Conservation (phyloP, 768 basidiomycete species). For the Rhodosporidiobolus sp. region DNA sequence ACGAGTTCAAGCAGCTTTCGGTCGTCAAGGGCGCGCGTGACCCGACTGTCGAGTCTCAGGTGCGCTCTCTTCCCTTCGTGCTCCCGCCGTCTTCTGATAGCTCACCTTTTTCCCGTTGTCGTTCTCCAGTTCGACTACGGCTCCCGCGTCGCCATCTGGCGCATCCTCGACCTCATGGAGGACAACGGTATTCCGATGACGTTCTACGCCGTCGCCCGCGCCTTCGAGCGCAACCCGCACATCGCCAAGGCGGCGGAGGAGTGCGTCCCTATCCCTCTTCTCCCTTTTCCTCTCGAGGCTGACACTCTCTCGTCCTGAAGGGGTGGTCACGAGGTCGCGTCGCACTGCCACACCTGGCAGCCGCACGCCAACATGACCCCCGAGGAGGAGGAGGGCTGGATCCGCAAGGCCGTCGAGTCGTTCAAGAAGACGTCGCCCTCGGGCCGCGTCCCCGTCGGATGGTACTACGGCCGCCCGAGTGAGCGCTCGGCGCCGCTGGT, state of each 20-base stretch:
- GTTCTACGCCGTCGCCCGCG: conserved; percentile 46
- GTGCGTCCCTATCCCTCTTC: background rate
- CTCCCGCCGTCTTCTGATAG: background rate
- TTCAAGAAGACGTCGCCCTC: conserved; percentile 38
- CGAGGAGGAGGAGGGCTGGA: conserved; percentile 34
- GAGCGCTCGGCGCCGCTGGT: conserved; percentile 39
- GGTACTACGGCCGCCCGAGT: conserved; percentile 45
- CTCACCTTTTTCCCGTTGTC: background rate
- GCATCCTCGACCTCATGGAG: conserved; percentile 44
- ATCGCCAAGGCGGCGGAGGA: conserved; percentile 32
- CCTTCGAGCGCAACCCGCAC: conserved; percentile 43
- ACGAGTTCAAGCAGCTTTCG: conserved; percentile 11
- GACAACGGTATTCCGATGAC: conserved; percentile 45
- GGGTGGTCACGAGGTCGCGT: conserved; percentile 41
- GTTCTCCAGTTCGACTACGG: conserved; percentile 48
- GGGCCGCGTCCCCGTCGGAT: conserved; percentile 36
- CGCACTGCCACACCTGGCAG: conserved; percentile 41
- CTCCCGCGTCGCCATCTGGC: conserved; percentile 45
- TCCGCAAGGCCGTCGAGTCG: conserved; percentile 42
- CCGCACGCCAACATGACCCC: conserved; percentile 13
- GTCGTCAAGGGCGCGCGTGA: conserved; percentile 5
- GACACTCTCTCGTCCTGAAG: background rate
- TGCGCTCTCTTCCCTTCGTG: background rate
- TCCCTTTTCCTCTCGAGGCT: background rate
- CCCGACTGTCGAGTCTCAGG: background rate